These are phyloP conservation scores for Citrus trifoliata DNA, from an alignment of 345 rosid species.

Conservation along the genomic window DNA sequence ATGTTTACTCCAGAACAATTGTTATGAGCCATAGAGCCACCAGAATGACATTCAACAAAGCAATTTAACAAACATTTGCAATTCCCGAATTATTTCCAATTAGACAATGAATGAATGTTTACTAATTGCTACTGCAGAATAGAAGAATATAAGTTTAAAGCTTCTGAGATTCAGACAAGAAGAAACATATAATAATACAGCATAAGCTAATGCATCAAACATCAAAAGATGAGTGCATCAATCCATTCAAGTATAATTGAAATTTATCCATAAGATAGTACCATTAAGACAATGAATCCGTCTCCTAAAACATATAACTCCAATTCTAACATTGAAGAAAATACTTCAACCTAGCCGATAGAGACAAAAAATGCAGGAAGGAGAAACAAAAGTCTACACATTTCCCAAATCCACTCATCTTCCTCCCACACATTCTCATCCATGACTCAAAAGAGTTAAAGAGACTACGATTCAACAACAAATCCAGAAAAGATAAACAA, in stretches of 20 bases:
- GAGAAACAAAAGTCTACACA: not conserved
- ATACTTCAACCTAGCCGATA: not conserved
- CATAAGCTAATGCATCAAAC: too few species aligned
- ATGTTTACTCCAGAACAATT: too few species aligned
- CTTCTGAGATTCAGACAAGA: too few species aligned
- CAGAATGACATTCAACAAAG: too few species aligned
- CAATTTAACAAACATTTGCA: too few species aligned
- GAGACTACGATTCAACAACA: not conserved
- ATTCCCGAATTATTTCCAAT: too few species aligned
- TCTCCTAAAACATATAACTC: not conserved
- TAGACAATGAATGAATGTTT: too few species aligned
- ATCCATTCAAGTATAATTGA: not conserved
- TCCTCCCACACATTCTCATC: constrained; percentile 3
- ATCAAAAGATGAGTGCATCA: not conserved
- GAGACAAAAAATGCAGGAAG: not conserved
- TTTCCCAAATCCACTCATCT: not conserved
- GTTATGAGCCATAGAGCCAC: too few species aligned
- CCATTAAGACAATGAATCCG: not conserved
- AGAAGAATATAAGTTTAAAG: too few species aligned
- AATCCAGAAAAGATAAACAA: constrained; percentile 4
- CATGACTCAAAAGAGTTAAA: constrained; percentile 5
- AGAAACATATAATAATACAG: too few species aligned
- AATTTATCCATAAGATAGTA: not conserved
- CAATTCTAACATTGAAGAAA: not conserved
- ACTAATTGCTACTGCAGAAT: too few species aligned